phyloP scores from a whole-genome alignment of 2,329 filamentous ascomycete species.

The Emergomyces pasteurianus region DNA sequence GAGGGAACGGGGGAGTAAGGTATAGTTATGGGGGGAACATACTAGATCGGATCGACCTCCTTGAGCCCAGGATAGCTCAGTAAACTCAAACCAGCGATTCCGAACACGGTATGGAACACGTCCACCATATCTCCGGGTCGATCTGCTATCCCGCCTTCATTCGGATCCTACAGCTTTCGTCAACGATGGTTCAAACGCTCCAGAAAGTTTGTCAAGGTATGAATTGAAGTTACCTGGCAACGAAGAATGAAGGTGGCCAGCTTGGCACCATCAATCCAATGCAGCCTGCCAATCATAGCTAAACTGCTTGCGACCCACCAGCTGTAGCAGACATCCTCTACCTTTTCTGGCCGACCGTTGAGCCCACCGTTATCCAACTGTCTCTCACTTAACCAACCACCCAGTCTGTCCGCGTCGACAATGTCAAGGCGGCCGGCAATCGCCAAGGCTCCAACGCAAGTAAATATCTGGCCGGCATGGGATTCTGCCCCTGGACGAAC shows the following conservation, averaged over 20 bases:
- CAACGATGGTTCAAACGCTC: slow-evolving; percentile 8
- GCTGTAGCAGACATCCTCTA: slow-evolving; percentile 95
- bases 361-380: slow-evolving; percentile 78
- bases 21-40: slow-evolving; percentile 22
- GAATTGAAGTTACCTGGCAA: slow-evolving; percentile 50
- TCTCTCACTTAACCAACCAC: slow-evolving; percentile 83
- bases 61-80: slow-evolving; percentile 64
- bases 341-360: slow-evolving; percentile 89
- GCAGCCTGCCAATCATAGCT: slow-evolving; percentile 71
- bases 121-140: slow-evolving; percentile 90
- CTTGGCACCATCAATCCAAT: slow-evolving; percentile 85
- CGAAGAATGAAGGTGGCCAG: slow-evolving; percentile 70
- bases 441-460: slow-evolving; percentile 74
- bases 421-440: slow-evolving; percentile 74
- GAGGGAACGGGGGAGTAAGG: too few relatives aligned
- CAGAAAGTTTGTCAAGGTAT: background rate
- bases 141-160: slow-evolving; percentile 77
- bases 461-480: slow-evolving; percentile 91
- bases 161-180: slow-evolving; percentile 46
- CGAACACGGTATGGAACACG: slow-evolving; percentile 91
- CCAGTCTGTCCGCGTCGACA: slow-evolving; percentile 70
- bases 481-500: slow-evolving; percentile 83
- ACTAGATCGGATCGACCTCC: slow-evolving; percentile 81
- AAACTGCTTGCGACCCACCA: slow-evolving; percentile 97
- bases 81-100: slow-evolving; percentile 75